phyloP scores from a whole-genome alignment of 2,329 filamentous ascomycete genomes.

The Rhytidhysteron rufulum region DNA sequence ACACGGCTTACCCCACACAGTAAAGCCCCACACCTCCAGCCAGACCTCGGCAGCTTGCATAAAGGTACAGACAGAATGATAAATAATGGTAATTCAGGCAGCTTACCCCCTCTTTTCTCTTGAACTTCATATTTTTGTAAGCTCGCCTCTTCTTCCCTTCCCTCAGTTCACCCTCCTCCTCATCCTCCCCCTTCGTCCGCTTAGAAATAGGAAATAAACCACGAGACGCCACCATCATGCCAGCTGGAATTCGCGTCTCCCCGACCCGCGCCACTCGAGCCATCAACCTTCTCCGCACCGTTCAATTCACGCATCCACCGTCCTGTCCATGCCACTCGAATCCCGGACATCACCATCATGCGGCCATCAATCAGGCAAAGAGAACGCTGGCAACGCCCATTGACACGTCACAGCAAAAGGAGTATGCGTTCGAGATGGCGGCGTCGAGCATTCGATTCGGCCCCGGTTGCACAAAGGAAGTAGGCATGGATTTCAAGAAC shows the following conservation, averaged over 20 bases:
- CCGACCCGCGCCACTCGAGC: constrained; percentile 56
- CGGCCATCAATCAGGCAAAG: constrained; percentile 48
- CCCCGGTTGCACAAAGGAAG: constrained; percentile 87
- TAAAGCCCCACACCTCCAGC: background rate
- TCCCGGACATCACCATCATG: constrained; percentile 68
- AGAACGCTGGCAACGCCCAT: constrained; percentile 71
- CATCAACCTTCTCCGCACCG: constrained; percentile 73
- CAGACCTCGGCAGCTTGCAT: background rate
- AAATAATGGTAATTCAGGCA: no score
- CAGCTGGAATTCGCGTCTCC: constrained; percentile 36
- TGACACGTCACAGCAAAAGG: constrained; percentile 70
- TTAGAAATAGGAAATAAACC: no score
- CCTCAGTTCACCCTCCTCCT: no score
- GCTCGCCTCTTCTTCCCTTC: no score
- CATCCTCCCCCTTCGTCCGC: no score
- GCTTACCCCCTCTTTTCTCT: no score
- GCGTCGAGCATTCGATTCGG: constrained; percentile 93
- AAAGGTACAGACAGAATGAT: no score
- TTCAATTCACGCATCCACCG: constrained; percentile 85
- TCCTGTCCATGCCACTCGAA: constrained; percentile 96
- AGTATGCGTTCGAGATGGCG: constrained; percentile 99
- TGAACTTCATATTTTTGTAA: no score
- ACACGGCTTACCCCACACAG: background rate
- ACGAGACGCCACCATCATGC: no score
- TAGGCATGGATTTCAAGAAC: constrained; percentile 97